Base-by-base conservation (phyloP, 306 rosid genomes). In the Trifolium fragiferum region DNA sequence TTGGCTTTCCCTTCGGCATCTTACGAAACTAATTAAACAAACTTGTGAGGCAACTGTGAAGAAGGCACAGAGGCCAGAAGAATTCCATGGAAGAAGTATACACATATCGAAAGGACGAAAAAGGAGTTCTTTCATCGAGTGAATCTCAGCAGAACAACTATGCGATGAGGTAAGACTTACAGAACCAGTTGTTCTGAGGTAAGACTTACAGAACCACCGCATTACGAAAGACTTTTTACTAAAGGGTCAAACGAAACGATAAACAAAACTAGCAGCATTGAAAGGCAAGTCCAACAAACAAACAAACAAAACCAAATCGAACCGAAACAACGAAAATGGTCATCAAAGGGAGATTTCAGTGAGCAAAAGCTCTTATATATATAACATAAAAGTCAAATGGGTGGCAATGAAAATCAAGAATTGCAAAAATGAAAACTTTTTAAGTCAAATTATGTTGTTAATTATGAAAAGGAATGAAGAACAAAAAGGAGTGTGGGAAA, bases 11-110 rank as follows among this genome's bases (percentile, higher is more conserved):
- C 75, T 78, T 81, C 79, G 96, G 93, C 99, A 94, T 94, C 93
- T 84, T 88, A 86, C 37, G 80, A 80, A 86, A 83, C 89, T 88
- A 92, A 87, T 75, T 75, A 85, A 84, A 90, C 80, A 89, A 82
- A 86, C 87, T 92, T 80, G 96, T 85, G 88, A 91, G 88, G 90
- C 86, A 94, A 92, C 97, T 90, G 92, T 90, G 92, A 87, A 84
- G 93, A 92, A 88, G 95, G 90, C 96, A 91, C 96, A 84, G 89
- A 84, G 97, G 90, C 99, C 93, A 90, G 95, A 94, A 86, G 88
- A 91, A 84, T 82, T 94, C 95, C 88, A 86, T 96, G 97, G 97
- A 87, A 84, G 95, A 90, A 87, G 90, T 84, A 88, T 80, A 82
- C 79, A 88, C 87, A 88, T 83, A 89, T 82, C 79, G 93, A 90